A percentile compares a stretch with the other conserved stretches of the same genome.
Evolutionary conservation across 352 stramenopile species (phyloP).

Genomic region (Phytophthora europaea): DNA sequence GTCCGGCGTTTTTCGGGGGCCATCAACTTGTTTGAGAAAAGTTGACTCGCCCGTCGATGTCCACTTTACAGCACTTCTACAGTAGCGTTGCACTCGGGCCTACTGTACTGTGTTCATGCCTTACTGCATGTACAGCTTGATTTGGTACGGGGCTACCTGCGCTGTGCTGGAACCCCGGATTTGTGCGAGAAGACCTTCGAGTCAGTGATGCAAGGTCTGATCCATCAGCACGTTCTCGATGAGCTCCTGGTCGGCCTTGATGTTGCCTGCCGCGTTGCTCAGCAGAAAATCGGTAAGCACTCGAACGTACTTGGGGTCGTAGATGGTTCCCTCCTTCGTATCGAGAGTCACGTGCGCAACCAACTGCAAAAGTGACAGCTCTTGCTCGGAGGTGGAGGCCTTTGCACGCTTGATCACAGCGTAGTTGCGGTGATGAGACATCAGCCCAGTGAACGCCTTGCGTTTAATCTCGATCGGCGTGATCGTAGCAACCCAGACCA

Average conservation of each 20-base stretch:
- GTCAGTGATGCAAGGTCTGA: conserved; percentile 16
- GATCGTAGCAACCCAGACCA: conserved; percentile 39
- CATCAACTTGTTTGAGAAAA: not conserved
- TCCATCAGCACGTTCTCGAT: conserved; percentile 54
- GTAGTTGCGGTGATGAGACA: conserved; percentile 65
- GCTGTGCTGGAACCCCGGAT: not conserved
- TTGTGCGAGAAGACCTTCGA: not conserved
- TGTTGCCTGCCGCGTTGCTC: conserved; percentile 46
- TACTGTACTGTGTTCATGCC: no score
- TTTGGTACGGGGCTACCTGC: not conserved
- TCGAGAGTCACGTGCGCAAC: conserved; percentile 57
- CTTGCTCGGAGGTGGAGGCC: conserved; percentile 25
- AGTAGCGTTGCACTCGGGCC: not conserved
- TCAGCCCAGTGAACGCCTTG: conserved; percentile 27
- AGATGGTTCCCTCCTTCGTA: conserved; percentile 39
- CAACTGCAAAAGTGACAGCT: conserved; percentile 58
- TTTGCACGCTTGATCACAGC: conserved; percentile 59
- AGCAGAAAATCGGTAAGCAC: conserved; percentile 59
- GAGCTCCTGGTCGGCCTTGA: conserved; percentile 52
- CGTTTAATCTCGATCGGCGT: conserved; percentile 31
- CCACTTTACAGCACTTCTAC: not conserved
- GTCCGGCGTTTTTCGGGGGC: not conserved
- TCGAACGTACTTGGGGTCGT: conserved; percentile 41
- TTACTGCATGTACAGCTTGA: not conserved
- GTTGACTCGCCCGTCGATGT: not conserved